Evolutionary conservation across 2,329 filamentous ascomycete genomes (phyloP).

Genomic region (Huntiella bhutanensis): DNA sequence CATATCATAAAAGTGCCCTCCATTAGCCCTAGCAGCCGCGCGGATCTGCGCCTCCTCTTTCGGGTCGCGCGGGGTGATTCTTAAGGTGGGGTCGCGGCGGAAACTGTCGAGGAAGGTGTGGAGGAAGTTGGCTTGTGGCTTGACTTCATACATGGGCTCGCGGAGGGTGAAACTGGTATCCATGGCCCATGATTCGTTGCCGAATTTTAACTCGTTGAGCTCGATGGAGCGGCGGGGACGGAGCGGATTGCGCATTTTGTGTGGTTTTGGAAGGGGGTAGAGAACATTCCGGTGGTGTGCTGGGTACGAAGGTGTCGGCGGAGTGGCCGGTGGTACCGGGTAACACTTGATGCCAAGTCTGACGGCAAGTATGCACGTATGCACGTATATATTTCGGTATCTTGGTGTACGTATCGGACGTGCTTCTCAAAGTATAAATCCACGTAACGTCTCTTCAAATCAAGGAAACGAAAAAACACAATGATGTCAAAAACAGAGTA

Average conservation of each 20-base stretch:
- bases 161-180: slow-evolving; percentile 9
- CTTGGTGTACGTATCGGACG: too few relatives aligned
- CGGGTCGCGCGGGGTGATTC: slow-evolving; percentile 26
- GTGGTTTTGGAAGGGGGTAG: slow-evolving; percentile 5
- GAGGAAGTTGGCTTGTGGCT: slow-evolving; percentile 9
- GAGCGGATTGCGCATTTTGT: slow-evolving; percentile 21
- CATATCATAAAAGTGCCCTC: slow-evolving; percentile 34
- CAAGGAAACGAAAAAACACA: too few relatives aligned
- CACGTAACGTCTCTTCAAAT: too few relatives aligned
- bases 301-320: not conserved
- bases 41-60: slow-evolving; percentile 18
- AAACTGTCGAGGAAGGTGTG: slow-evolving; percentile 34
- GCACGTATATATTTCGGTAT: not conserved
- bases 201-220: slow-evolving; percentile 33
- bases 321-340: not conserved
- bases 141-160: slow-evolving; percentile 11
- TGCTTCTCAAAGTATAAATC: too few relatives aligned
- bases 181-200: slow-evolving; percentile 11
- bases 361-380: not conserved
- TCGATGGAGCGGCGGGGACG: slow-evolving; percentile 23
- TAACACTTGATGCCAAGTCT: not conserved
- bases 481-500: too few relatives aligned
- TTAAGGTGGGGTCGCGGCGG: slow-evolving; percentile 36
- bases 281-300: too few relatives aligned
- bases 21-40: slow-evolving; percentile 17